Percentiles rank a stretch among this genome's conserved stretches.
Evolutionary conservation across 2,329 filamentous ascomycete genomes (phyloP).

Genomic region (Uncinocarpus reesii): DNA sequence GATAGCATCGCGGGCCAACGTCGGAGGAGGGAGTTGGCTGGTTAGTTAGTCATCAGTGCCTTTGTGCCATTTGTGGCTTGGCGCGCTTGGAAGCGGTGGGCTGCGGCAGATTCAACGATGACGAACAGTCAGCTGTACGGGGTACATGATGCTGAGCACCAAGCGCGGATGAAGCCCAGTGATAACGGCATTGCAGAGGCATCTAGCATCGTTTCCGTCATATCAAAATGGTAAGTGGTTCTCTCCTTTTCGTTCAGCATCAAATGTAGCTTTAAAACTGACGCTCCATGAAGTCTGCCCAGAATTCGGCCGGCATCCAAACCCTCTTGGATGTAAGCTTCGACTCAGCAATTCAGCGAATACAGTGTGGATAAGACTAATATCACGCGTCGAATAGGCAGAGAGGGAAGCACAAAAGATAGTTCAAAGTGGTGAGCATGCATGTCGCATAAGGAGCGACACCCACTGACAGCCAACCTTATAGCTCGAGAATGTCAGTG

Average conservation of each 20-base stretch:
- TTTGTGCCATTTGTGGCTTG: background rate
- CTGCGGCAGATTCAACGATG: background rate
- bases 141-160: no score
- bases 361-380: constrained; percentile 12
- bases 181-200: background rate
- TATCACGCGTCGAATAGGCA: constrained; percentile 48
- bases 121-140: no score
- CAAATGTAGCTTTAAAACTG: background rate
- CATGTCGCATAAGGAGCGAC: background rate
- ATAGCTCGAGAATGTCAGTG: constrained; percentile 75
- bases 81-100: background rate
- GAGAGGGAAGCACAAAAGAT: constrained; percentile 99
- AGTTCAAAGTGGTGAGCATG: constrained; percentile 73
- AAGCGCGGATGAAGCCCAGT: no score
- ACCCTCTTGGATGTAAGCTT: constrained; percentile 87
- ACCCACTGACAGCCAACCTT: constrained; percentile 9
- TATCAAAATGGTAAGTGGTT: constrained; percentile 1
- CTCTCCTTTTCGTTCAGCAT: background rate
- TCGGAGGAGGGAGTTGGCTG: background rate
- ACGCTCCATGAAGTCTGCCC: constrained; percentile 52
- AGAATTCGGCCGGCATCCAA: constrained; percentile 97
- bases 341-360: no score
- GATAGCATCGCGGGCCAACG: no score
- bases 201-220: background rate
- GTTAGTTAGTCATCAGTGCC: background rate